Conservation (phyloP, 768 basidiomycete genomes). For the Tremella mesenterica region DNA sequence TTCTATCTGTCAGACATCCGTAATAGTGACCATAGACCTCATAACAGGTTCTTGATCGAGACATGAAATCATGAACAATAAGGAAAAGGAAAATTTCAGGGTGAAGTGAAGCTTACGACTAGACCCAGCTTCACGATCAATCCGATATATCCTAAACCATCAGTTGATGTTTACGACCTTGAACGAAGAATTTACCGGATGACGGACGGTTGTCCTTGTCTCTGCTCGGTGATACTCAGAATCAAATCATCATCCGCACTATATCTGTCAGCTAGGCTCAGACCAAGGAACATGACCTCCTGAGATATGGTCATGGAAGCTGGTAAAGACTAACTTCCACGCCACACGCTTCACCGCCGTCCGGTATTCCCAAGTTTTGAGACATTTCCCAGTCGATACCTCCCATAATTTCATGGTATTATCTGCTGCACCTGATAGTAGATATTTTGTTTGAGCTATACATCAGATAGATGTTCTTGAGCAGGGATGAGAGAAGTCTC, state of each 20-base stretch:
- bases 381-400: constrained; percentile 78
- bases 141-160: constrained; percentile 59
- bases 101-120: constrained; percentile 57
- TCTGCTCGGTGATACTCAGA: constrained; percentile 92
- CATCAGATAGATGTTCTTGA: background rate
- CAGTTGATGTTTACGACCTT: background rate
- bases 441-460: constrained; percentile 69
- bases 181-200: constrained; percentile 49
- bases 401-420: constrained; percentile 86
- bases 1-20: constrained; percentile 56
- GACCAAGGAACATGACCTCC: too few relatives aligned
- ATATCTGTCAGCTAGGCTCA: constrained; percentile 1
- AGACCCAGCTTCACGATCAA: constrained; percentile 74
- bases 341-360: constrained; percentile 94
- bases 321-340: constrained; percentile 52
- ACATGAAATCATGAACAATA: background rate
- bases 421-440: constrained; percentile 89
- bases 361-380: constrained; percentile 94
- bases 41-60: background rate
- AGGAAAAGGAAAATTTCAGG: background rate
- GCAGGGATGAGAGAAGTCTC: constrained; percentile 44
- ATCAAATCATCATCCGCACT: constrained; percentile 51
- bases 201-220: constrained; percentile 84
- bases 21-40: background rate
- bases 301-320: background rate